Conservation (phyloP, 129 eudicot genomes). For the Flaveria bidentis region DNA sequence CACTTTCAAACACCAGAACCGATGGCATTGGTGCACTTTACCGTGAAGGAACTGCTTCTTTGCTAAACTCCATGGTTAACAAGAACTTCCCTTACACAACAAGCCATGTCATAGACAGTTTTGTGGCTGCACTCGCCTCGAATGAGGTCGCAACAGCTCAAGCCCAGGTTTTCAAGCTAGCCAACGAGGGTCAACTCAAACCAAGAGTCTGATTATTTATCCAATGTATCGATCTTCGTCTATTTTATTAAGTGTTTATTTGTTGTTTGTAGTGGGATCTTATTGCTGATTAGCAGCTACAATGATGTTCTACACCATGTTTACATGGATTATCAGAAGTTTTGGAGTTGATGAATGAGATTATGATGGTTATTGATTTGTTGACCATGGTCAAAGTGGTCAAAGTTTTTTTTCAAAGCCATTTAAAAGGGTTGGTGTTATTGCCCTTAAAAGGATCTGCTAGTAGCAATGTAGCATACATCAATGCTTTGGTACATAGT, state of each 20-base stretch:
- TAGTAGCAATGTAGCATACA: background rate
- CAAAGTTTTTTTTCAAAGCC: background rate
- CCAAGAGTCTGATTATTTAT: slow-evolving; percentile 36
- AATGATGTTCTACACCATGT: slow-evolving; percentile 18
- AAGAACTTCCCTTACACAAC: slow-evolving; percentile 61
- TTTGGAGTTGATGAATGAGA: slow-evolving; percentile 27
- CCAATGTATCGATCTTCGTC: background rate
- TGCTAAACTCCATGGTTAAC: slow-evolving; percentile 71
- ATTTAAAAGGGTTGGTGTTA: slow-evolving; percentile 25
- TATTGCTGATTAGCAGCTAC: background rate
- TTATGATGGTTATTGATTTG: background rate
- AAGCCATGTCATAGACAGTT: slow-evolving; percentile 55
- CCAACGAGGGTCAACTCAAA: slow-evolving; percentile 69
- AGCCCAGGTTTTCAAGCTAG: slow-evolving; percentile 72
- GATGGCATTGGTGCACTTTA: slow-evolving; percentile 74
- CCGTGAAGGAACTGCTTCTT: slow-evolving; percentile 79
- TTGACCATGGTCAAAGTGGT: slow-evolving; percentile 21
- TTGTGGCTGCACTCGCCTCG: slow-evolving; percentile 55
- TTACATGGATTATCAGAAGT: slow-evolving; percentile 36
- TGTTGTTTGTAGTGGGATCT: slow-evolving; percentile 24
- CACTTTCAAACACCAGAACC: slow-evolving; percentile 59
- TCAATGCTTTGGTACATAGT: slow-evolving; percentile 13
- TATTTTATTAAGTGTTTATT: slow-evolving; percentile 13
- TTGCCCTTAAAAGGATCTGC: slow-evolving; percentile 15
- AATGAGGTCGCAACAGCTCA: slow-evolving; percentile 69